Percentiles rank a stretch among this genome's conserved stretches.
phyloP scores from a whole-genome alignment of 139 green algal species.

The Volvox africanus region DNA sequence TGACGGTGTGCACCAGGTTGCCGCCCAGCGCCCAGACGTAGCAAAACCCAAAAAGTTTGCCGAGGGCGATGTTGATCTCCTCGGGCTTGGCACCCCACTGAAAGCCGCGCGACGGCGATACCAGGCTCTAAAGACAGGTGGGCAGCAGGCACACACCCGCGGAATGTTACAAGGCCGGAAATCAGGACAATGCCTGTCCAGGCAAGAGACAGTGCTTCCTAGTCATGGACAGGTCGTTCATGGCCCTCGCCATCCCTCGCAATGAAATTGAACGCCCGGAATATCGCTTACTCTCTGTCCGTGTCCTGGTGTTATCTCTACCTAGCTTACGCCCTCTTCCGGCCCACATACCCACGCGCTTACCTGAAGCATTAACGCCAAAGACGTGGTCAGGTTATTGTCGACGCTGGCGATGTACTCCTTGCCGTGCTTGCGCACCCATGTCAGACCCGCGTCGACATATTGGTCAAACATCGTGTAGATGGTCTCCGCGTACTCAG shows the following conservation, averaged over 20 bases:
- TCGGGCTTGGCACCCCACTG: constrained; percentile 46
- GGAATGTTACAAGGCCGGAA: no score
- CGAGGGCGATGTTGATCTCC: constrained; percentile 50
- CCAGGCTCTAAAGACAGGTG: constrained; percentile 31
- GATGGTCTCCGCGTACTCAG: constrained; percentile 51
- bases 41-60: constrained; percentile 78
- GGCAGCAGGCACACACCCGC: no score
- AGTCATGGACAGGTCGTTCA: no score
- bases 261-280: no score
- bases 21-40: constrained; percentile 81
- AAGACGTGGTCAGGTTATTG: constrained; percentile 81
- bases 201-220: no score
- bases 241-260: no score
- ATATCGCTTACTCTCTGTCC: no score
- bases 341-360: background rate
- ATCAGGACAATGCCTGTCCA: no score
- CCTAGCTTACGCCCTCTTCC: background rate
- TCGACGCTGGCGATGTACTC: constrained; percentile 82
- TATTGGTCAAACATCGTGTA: constrained; percentile 74
- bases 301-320: background rate
- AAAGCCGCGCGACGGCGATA: constrained; percentile 53
- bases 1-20: constrained; percentile 67
- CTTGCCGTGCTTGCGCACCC: constrained; percentile 68
- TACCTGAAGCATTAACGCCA: constrained; percentile 66
- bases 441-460: constrained; percentile 73